A percentile compares a stretch with the other conserved stretches of the same genome.
Evolutionary conservation across 768 basidiomycete genomes (phyloP).

Genomic region (Tubosaeta brunneosetosa): DNA sequence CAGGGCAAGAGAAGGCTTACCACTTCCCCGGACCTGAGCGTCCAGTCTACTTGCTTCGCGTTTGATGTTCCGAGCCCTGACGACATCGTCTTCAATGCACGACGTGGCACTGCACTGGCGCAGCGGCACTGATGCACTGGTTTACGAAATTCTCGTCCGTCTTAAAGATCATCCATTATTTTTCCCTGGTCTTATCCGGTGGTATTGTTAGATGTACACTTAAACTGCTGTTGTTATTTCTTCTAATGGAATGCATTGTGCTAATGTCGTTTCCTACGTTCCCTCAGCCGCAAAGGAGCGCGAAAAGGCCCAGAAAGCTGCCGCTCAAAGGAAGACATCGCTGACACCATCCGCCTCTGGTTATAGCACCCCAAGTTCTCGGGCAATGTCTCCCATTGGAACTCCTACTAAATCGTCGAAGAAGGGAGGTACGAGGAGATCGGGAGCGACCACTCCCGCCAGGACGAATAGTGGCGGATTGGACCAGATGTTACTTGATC

Average conservation of each 20-base stretch:
- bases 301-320: conserved; percentile 64
- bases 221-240: conserved; percentile 26
- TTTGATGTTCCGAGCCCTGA: conserved; percentile 91
- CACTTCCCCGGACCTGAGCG: conserved; percentile 33
- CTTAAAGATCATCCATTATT: conserved; percentile 14
- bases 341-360: conserved; percentile 35
- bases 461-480: conserved; percentile 28
- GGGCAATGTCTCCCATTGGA: conserved; percentile 39
- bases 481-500: conserved; percentile 64
- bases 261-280: conserved; percentile 34
- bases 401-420: conserved; percentile 41
- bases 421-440: conserved; percentile 35
- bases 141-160: background rate
- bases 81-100: conserved; percentile 77
- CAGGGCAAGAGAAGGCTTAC: conserved; percentile 6
- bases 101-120: conserved; percentile 64
- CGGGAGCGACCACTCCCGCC: conserved; percentile 42
- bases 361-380: conserved; percentile 37
- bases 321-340: conserved; percentile 40
- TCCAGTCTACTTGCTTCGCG: conserved; percentile 44
- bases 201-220: conserved; percentile 27
- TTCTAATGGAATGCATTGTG: conserved; percentile 35
- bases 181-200: conserved; percentile 10
- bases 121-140: conserved; percentile 29
- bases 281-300: conserved; percentile 70